These are phyloP conservation scores for Rhododendron ferrugineum DNA, from an alignment of 148 eudicot species.

Conservation along the genomic window DNA sequence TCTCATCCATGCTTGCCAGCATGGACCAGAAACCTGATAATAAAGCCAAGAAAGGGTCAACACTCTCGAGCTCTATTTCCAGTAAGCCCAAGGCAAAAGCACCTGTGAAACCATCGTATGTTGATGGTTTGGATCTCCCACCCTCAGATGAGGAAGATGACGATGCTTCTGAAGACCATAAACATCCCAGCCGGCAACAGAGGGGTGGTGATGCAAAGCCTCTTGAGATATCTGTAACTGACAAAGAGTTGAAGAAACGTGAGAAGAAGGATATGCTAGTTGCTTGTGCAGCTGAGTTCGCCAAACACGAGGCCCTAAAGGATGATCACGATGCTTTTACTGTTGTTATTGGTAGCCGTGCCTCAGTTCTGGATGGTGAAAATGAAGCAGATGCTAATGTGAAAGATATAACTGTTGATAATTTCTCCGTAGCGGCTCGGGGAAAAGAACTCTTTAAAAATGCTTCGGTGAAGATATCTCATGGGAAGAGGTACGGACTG, in stretches of 20 bases:
- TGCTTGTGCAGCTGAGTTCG: constrained; percentile 15
- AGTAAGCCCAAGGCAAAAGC: constrained; percentile 28
- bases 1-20: constrained; percentile 37
- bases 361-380: constrained; percentile 41
- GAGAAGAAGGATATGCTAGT: constrained; percentile 27
- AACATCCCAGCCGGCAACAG: not conserved
- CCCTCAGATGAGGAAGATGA: constrained; percentile 34
- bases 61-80: constrained; percentile 11
- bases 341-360: constrained; percentile 43
- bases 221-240: constrained; percentile 21
- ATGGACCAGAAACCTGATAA: constrained; percentile 30
- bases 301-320: constrained; percentile 36
- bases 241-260: constrained; percentile 31
- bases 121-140: constrained; percentile 31
- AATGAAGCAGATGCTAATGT: constrained; percentile 54
- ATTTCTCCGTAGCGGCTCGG: constrained; percentile 51
- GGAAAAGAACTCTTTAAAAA: constrained; percentile 58
- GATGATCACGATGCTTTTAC: constrained; percentile 52
- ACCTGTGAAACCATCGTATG: constrained; percentile 18
- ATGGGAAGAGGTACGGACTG: constrained; percentile 61
- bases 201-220: constrained; percentile 17
- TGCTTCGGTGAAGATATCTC: constrained; percentile 48
- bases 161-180: constrained; percentile 9
- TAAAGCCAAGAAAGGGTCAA: constrained; percentile 27
- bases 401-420: constrained; percentile 45